These are phyloP conservation scores for Thalassiosira pacifica DNA, from an alignment of 352 stramenopile species.

Conservation along the genomic window DNA sequence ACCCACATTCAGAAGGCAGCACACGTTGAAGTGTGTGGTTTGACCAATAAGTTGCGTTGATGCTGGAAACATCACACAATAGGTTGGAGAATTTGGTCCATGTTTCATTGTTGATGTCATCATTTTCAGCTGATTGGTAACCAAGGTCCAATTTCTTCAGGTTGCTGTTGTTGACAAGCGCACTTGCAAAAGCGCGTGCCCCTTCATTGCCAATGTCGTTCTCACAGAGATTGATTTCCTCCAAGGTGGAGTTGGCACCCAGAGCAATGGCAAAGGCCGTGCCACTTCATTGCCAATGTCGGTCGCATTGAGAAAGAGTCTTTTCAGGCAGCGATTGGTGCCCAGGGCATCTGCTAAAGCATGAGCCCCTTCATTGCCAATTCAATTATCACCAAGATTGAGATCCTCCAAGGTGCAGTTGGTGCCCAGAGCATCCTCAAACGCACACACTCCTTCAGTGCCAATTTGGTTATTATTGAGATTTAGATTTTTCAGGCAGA, in stretches of 20 bases:
- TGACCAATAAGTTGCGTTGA: not conserved
- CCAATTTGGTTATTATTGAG: not conserved
- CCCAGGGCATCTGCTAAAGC: not conserved
- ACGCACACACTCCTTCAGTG: not conserved
- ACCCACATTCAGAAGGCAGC: too few relatives aligned
- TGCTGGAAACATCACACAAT: not conserved
- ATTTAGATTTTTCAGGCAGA: not conserved
- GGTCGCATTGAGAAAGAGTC: not conserved
- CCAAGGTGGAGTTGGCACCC: not conserved
- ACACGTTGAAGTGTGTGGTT: not conserved
- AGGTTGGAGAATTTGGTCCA: not conserved
- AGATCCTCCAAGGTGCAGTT: not conserved
- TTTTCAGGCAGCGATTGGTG: not conserved
- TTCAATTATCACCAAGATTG: not conserved
- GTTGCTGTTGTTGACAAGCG: too few relatives aligned
- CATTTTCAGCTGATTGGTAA: too few relatives aligned
- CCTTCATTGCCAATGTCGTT: too few relatives aligned
- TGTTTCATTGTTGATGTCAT: not conserved
- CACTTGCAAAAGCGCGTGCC: too few relatives aligned
- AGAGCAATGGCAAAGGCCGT: not conserved
- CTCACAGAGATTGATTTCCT: not conserved
- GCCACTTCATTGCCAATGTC: not conserved
- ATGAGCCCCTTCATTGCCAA: not conserved
- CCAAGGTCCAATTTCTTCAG: too few relatives aligned
- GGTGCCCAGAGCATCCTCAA: too few relatives aligned